phyloP scores from a whole-genome alignment of 495 filamentous ascomycete species.

The Annulohypoxylon maeteangense region DNA sequence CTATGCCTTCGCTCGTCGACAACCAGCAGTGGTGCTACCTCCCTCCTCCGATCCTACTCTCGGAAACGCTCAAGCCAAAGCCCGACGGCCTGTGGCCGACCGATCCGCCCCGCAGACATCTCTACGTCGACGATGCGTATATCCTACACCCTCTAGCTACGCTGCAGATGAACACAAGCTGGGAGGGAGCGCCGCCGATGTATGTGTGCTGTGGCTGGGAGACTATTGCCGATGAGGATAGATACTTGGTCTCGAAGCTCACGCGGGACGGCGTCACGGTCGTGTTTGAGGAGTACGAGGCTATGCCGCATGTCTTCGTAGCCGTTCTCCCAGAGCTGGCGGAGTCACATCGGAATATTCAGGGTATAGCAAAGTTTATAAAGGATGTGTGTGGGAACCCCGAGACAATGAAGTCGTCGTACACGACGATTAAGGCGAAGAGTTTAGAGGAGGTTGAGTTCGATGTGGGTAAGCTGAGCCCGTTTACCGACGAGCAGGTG shows the following conservation, averaged over 20 bases:
- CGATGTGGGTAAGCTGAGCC: conserved; percentile 60
- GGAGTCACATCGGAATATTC: conserved; percentile 63
- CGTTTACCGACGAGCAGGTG: conserved; percentile 68
- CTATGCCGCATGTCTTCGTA: conserved; percentile 90
- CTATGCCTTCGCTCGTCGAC: conserved; percentile 71
- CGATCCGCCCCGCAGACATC: conserved; percentile 70
- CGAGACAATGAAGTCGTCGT: conserved; percentile 55
- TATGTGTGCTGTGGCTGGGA: conserved; percentile 84
- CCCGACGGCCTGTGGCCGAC: conserved; percentile 76
- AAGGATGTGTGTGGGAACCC: conserved; percentile 54
- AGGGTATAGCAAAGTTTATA: conserved; percentile 68
- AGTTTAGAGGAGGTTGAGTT: conserved; percentile 62
- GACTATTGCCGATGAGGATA: conserved; percentile 76
- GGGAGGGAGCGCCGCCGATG: conserved; percentile 75
- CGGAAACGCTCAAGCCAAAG: conserved; percentile 54
- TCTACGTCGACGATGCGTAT: conserved; percentile 73
- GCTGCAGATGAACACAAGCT: conserved; percentile 70
- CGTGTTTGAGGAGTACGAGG: conserved; percentile 79
- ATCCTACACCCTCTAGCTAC: conserved; percentile 80
- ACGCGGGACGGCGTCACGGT: conserved; percentile 71
- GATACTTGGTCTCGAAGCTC: conserved; percentile 68
- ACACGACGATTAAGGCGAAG: conserved; percentile 66
- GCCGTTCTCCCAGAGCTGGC: conserved; percentile 66
- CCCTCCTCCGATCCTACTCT: conserved; percentile 54
- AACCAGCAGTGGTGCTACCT: conserved; percentile 83